A percentile compares a stretch with the other conserved stretches of the same genome.
Conservation (phyloP, 257 asterid genomes). For the Solanum lycopersicoides region DNA sequence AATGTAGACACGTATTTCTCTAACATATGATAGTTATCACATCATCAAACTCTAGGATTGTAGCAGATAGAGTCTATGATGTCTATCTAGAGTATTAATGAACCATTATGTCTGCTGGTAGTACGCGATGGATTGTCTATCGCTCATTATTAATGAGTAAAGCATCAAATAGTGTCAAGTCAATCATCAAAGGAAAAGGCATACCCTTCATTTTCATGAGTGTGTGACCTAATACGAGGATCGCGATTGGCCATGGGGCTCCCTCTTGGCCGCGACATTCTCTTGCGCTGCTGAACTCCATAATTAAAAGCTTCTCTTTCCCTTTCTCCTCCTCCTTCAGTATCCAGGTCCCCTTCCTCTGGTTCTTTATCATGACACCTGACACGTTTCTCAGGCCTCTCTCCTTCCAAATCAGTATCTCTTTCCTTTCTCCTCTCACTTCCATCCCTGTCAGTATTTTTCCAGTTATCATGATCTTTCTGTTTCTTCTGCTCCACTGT, state of each 20-base stretch:
- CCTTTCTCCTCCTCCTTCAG: conserved; percentile 57
- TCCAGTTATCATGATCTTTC: conserved; percentile 65
- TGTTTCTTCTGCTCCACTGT: conserved; percentile 43
- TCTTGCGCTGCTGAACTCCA: conserved; percentile 87
- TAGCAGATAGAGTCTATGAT: background rate
- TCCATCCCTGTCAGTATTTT: conserved; percentile 52
- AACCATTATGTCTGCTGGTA: background rate
- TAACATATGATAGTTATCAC: background rate
- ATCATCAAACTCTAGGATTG: background rate
- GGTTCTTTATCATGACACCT: conserved; percentile 61
- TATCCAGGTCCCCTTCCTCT: conserved; percentile 60
- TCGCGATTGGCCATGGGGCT: conserved; percentile 78
- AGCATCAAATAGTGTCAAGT: background rate
- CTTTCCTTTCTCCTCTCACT: conserved; percentile 76
- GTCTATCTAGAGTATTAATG: background rate
- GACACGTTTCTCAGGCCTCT: conserved; percentile 62
- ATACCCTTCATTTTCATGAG: conserved; percentile 83
- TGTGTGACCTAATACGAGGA: conserved; percentile 48
- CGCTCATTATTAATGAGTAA: background rate
- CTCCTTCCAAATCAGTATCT: conserved; percentile 70
- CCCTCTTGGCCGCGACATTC: conserved; percentile 85
- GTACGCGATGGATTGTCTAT: background rate
- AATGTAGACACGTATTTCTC: background rate
- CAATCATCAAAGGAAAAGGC: conserved; percentile 7
- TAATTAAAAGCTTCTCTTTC: conserved; percentile 53